These are phyloP conservation scores for Paramecium tetraurelia DNA, from an alignment of 73 alveolate species.

Conservation along the genomic window DNA sequence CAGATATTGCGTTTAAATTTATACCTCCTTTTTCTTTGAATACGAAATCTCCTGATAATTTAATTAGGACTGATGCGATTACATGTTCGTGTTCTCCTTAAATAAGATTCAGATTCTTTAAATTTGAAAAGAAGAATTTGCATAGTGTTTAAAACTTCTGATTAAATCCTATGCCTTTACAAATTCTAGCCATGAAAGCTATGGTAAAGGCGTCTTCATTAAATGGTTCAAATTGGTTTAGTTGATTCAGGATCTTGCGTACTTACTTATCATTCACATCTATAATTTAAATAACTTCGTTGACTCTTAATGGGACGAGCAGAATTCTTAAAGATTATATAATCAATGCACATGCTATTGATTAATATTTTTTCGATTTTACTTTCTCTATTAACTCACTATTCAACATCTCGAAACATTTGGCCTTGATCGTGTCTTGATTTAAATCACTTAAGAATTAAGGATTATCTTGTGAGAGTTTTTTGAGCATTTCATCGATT, in stretches of 20 bases:
- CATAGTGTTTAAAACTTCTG: not conserved
- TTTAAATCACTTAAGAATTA: not conserved
- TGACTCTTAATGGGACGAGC: not conserved
- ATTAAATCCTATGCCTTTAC: not conserved
- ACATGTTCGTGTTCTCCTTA: conserved; percentile 24
- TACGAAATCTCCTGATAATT: conserved; percentile 1
- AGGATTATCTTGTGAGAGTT: not conserved
- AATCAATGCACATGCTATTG: conserved; percentile 4
- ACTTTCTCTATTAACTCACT: not conserved
- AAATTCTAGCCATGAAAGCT: not conserved
- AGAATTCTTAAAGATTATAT: not conserved
- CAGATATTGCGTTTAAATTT: not conserved
- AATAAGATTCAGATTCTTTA: not conserved
- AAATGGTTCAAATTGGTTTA: not conserved
- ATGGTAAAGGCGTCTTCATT: not conserved
- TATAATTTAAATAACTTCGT: not conserved
- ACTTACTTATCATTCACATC: not conserved
- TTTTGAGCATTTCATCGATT: not conserved
- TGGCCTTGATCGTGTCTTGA: not conserved
- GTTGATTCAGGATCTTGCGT: not conserved
- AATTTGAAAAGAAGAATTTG: not conserved
- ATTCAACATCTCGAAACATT: not conserved
- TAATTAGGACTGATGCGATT: not conserved
- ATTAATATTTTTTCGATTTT: conserved; percentile 14
- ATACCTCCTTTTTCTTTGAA: not conserved